Evolutionary conservation across 78 protist species (phyloP), one percentile per base, ranked within the genome.

Genomic region (Anaeramoeba ignava): DNA sequence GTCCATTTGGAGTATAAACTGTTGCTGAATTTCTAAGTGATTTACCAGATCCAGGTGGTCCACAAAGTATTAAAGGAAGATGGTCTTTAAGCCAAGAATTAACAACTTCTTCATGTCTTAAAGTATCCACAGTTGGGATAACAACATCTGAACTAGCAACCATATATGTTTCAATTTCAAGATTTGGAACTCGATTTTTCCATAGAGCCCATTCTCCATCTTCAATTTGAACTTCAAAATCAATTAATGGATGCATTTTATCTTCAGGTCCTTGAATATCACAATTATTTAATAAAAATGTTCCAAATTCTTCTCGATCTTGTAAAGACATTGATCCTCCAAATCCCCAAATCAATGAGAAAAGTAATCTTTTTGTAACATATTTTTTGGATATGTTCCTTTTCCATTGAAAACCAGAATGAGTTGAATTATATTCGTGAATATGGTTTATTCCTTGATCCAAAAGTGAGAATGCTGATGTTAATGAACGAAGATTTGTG

Each of bases 1-100:
- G n/a, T n/a, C n/a, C n/a, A n/a, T n/a, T n/a, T n/a, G n/a, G n/a
- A n/a, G n/a, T n/a, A n/a, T n/a, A n/a, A n/a, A n/a, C n/a, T n/a
- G n/a, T n/a, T n/a, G n/a, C n/a, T n/a, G n/a, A n/a, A n/a, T n/a
- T n/a, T n/a, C n/a, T n/a, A n/a, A n/a, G n/a, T n/a, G n/a, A 93
- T 89, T 97, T 95, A n/a, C 98, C 99, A 1, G 89, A 80, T 3
- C 97, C 99, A 8, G 99, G 98, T 3, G 98, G 98, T 2, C 99
- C 99, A 80, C 98, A 95, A 2, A 97, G 89, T 33, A 97, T 33
- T 68, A 95, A 73, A 33, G 97, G 96, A 41, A 84, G 82, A 82
- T 83, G 92, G 37, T 89, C 94, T 2, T 67, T 84, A 78, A 97
- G 83, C 96, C 96, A 93, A 0, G 94, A 54, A 41, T 42, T 85